Evolutionary conservation across 148 eudicot genomes (phyloP).

Genomic region (Gaultheria prostrata): DNA sequence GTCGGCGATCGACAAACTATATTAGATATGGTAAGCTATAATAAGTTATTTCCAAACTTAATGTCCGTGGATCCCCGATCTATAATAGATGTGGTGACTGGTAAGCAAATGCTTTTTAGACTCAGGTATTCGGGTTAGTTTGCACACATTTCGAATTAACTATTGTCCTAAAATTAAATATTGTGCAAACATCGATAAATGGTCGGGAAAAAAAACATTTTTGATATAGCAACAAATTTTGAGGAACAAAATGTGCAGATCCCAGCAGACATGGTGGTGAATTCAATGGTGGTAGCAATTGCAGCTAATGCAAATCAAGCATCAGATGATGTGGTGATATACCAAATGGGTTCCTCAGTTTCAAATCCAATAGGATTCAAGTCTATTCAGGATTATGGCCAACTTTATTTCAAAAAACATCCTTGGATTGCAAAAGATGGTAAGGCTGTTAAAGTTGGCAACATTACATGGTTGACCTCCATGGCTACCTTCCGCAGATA

Average conservation of each 20-base stretch:
- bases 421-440: slow-evolving; percentile 59
- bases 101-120: neutral
- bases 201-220: neutral
- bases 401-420: slow-evolving; percentile 39
- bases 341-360: slow-evolving; percentile 55
- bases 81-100: neutral
- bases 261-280: slow-evolving; percentile 77
- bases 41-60: neutral
- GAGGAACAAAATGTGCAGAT: slow-evolving; percentile 32
- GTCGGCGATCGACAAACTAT: slow-evolving; percentile 37
- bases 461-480: slow-evolving; percentile 35
- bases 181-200: neutral
- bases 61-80: neutral
- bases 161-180: neutral
- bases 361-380: slow-evolving; percentile 34
- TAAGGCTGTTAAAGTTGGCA: slow-evolving; percentile 45
- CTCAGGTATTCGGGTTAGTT: neutral
- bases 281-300: slow-evolving; percentile 63
- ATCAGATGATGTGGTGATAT: slow-evolving; percentile 11
- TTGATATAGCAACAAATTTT: neutral
- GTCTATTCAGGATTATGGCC: slow-evolving; percentile 25
- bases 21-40: slow-evolving; percentile 41
- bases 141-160: neutral
- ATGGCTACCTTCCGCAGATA: slow-evolving; percentile 54
- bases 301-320: slow-evolving; percentile 41